A percentile compares a stretch with the other conserved stretches of the same genome.
Evolutionary conservation across 1,139 yeast genomes (phyloP).

Genomic region (Pichia sp.): DNA sequence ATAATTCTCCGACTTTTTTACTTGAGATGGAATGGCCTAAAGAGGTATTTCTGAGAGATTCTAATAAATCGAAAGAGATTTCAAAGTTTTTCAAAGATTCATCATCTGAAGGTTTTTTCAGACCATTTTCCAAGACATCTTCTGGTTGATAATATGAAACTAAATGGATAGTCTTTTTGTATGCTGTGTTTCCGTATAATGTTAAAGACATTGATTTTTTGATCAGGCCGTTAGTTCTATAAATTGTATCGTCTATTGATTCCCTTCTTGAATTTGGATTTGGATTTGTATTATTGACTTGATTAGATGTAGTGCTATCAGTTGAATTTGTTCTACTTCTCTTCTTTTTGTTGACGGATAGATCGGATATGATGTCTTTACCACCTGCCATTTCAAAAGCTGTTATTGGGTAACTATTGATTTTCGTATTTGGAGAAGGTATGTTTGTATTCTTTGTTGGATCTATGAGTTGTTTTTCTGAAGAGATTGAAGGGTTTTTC

Average conservation of each 20-base stretch:
- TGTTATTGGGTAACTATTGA: conserved; percentile 18
- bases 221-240: conserved; percentile 73
- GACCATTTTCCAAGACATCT: conserved; percentile 61
- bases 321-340: conserved; percentile 19
- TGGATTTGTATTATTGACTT: background rate
- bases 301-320: background rate
- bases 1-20: conserved; percentile 37
- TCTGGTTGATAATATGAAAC: conserved; percentile 75
- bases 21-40: conserved; percentile 44
- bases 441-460: background rate
- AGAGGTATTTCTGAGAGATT: conserved; percentile 58
- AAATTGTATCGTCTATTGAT: conserved; percentile 41
- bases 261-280: background rate
- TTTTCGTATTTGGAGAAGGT: background rate
- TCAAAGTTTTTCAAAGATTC: conserved; percentile 48
- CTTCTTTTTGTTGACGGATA: conserved; percentile 32
- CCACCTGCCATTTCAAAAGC: conserved; percentile 22
- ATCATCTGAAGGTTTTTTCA: conserved; percentile 59
- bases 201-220: conserved; percentile 78
- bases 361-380: conserved; percentile 8
- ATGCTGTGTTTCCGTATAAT: conserved; percentile 19
- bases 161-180: conserved; percentile 61
- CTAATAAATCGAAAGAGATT: conserved; percentile 59
- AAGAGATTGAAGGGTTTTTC: conserved; percentile 15
- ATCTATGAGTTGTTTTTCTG: too few species aligned